Percentiles rank a stretch among this genome's conserved stretches.
phyloP scores from a whole-genome alignment of 2,329 filamentous ascomycete species.

The Botryotinia narcissicola region DNA sequence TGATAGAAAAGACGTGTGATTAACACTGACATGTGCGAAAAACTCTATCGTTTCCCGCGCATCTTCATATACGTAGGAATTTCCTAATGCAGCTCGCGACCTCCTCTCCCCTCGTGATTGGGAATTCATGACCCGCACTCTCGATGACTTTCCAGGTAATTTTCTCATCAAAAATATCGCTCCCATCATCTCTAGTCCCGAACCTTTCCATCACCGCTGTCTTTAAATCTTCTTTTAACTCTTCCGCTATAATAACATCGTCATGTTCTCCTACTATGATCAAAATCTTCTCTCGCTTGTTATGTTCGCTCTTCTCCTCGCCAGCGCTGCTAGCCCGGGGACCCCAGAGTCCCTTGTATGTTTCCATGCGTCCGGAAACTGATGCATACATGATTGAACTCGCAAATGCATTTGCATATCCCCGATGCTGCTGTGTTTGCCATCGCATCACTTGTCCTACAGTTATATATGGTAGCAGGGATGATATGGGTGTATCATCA shows the following conservation, averaged over 20 bases:
- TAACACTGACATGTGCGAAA: too few relatives aligned
- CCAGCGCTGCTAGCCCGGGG: rapidly evolving
- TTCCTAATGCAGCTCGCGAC: conserved; percentile 33
- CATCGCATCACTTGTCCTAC: conserved; percentile 47
- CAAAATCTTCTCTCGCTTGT: conserved; percentile 52
- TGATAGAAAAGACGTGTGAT: too few relatives aligned
- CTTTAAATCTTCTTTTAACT: conserved; percentile 36
- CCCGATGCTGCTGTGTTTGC: conserved; percentile 55
- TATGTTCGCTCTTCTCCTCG: not conserved
- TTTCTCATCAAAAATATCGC: conserved; percentile 37
- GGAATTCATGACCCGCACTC: conserved; percentile 57
- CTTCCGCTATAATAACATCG: conserved; percentile 50
- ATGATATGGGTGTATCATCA: conserved; percentile 27
- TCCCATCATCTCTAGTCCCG: not conserved
- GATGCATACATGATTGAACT: conserved; percentile 55
- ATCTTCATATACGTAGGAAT: not conserved
- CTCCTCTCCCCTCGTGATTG: conserved; percentile 52
- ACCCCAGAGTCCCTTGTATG: conserved; percentile 48
- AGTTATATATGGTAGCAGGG: conserved; percentile 26
- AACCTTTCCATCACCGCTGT: conserved; percentile 22
- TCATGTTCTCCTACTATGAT: conserved; percentile 46
- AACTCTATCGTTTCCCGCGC: not conserved
- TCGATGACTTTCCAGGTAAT: conserved; percentile 52
- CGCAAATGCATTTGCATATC: conserved; percentile 61
- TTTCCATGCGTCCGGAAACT: conserved; percentile 51